These are phyloP conservation scores for Solanum chmielewskii DNA, from an alignment of 257 asterid species.

Conservation along the genomic window DNA sequence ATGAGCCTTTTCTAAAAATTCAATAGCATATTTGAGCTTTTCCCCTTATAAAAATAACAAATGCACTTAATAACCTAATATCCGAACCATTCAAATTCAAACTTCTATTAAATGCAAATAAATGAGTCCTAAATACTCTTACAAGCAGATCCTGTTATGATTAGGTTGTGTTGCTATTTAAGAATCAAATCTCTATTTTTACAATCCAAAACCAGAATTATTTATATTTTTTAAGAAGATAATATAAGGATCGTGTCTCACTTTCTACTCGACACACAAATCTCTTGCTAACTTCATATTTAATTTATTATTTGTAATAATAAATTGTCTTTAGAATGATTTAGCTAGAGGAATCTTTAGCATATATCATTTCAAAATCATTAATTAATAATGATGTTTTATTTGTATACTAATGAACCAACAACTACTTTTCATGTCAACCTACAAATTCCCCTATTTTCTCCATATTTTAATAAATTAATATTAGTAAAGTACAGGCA, in stretches of 20 bases:
- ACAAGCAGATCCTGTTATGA: slow-evolving; percentile 23
- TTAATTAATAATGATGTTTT: not conserved
- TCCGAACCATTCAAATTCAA: no score
- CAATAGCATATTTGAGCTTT: no score
- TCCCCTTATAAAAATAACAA: no score
- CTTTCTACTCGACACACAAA: not conserved
- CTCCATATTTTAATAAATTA: no score
- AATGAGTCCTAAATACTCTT: not conserved
- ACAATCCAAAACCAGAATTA: not conserved
- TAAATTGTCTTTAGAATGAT: not conserved
- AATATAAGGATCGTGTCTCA: not conserved
- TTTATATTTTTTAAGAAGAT: not conserved
- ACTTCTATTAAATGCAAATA: no score
- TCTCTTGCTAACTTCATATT: not conserved
- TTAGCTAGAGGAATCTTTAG: not conserved
- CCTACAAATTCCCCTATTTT: no score
- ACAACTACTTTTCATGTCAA: no score
- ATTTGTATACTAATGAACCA: no score
- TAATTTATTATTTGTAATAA: not conserved
- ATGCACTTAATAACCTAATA: no score
- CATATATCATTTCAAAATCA: not conserved
- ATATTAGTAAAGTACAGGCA: no score
- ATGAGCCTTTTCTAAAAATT: no score
- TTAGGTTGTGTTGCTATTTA: slow-evolving; percentile 15
- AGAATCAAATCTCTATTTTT: slow-evolving; percentile 27